Evolutionary conservation across 2,329 filamentous ascomycete species (phyloP).

Genomic region (Eutypella sp.): DNA sequence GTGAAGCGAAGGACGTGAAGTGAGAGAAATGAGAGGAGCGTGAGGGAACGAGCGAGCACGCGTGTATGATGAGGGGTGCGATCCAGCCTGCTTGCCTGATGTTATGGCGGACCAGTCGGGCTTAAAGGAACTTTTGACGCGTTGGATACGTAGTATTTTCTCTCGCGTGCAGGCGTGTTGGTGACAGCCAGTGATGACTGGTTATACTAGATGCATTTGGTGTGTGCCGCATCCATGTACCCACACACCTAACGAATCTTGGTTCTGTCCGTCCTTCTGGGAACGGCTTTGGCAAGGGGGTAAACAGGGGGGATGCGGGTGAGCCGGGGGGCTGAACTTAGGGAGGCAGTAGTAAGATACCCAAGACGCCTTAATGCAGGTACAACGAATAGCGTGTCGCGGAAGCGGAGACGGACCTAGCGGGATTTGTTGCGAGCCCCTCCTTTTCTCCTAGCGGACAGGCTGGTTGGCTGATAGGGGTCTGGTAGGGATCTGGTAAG

Average conservation of each 20-base stretch:
- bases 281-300: background rate
- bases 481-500: no score
- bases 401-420: background rate
- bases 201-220: background rate
- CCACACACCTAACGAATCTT: background rate
- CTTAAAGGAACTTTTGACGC: slow-evolving; percentile 16
- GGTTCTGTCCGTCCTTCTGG: background rate
- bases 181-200: background rate
- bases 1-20: slow-evolving; percentile 4
- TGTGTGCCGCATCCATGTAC: background rate
- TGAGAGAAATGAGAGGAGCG: slow-evolving; percentile 8
- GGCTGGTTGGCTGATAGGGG: background rate
- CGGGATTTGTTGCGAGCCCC: background rate
- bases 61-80: slow-evolving; percentile 9
- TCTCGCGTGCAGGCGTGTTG: no score
- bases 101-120: slow-evolving; percentile 13
- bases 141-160: slow-evolving; percentile 12
- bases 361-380: background rate
- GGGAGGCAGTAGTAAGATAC: no score
- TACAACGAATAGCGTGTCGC: background rate
- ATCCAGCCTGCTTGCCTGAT: slow-evolving; percentile 11
- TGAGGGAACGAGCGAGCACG: slow-evolving; percentile 7
- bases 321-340: no score
- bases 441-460: background rate
- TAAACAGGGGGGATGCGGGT: background rate